Conservation (phyloP, 2,329 filamentous ascomycete species). For the Cryphonectria parasitica region DNA sequence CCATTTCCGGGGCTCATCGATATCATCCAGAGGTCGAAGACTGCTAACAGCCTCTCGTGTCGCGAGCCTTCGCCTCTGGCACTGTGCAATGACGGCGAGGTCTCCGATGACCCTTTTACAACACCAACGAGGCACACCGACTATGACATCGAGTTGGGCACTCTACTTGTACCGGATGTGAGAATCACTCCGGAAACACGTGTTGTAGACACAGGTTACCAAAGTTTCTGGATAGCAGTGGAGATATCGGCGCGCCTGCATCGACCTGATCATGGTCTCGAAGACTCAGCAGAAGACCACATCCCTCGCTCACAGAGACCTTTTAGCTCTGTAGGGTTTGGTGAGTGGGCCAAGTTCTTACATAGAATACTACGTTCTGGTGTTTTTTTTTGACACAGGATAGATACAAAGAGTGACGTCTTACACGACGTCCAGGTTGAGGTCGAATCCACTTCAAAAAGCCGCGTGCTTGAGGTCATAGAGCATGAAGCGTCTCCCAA, state of each 20-base stretch:
- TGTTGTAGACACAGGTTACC: slow-evolving; percentile 14
- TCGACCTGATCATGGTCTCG: not conserved
- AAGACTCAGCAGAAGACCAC: not conserved
- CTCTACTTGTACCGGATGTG: slow-evolving; percentile 15
- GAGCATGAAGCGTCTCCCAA: slow-evolving; percentile 48
- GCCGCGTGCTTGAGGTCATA: slow-evolving; percentile 50
- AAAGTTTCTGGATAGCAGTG: slow-evolving; percentile 28
- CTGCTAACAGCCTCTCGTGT: not conserved
- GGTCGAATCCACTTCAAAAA: slow-evolving; percentile 22
- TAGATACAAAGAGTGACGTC: slow-evolving; percentile 27
- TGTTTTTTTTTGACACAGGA: slow-evolving; percentile 2
- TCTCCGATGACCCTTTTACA: slow-evolving; percentile 16
- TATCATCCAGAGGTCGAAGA: slow-evolving; percentile 21
- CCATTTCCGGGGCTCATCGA: slow-evolving; percentile 23
- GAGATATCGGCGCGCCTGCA: slow-evolving; percentile 20
- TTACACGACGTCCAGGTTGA: slow-evolving; percentile 17
- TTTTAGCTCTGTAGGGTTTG: not conserved
- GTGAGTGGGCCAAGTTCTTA: not conserved
- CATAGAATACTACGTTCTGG: not conserved
- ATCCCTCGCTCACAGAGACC: not conserved
- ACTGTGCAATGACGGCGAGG: not conserved
- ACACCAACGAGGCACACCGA: not conserved
- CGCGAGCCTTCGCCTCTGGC: not conserved
- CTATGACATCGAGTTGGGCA: not conserved
- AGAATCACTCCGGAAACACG: slow-evolving; percentile 26